phyloP scores from a whole-genome alignment of 257 asterid genomes.

The Solanum bukasovii region DNA sequence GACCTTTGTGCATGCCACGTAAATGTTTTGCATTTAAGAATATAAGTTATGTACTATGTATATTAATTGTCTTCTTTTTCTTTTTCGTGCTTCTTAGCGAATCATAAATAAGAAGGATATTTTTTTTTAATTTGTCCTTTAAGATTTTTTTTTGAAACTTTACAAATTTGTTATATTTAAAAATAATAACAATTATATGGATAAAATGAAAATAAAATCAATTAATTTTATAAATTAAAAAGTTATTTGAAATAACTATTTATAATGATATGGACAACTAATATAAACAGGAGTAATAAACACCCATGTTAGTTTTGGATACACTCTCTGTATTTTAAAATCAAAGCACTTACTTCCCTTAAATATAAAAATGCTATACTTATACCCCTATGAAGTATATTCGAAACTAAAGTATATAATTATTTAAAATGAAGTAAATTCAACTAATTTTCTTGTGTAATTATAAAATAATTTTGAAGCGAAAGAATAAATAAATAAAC shows the following conservation, averaged over 20 bases:
- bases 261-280: background rate
- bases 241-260: no score
- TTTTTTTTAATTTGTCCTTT: no score
- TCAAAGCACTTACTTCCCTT: background rate
- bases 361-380: background rate
- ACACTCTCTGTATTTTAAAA: background rate
- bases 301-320: background rate
- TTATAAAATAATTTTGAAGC: no score
- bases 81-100: background rate
- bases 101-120: background rate
- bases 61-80: background rate
- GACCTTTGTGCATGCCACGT: background rate
- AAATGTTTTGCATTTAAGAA: background rate
- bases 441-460: no score
- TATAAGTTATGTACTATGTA: background rate
- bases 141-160: no score
- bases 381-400: background rate
- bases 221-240: no score
- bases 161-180: no score
- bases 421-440: no score
- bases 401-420: background rate
- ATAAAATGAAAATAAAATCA: background rate
- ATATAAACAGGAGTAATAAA: no score
- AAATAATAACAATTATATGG: no score
- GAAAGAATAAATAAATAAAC: background rate